A percentile compares a stretch with the other conserved stretches of the same genome.
Conservation (phyloP, 1,284 basidiomycete species). For the Rhodotorula sp. region DNA sequence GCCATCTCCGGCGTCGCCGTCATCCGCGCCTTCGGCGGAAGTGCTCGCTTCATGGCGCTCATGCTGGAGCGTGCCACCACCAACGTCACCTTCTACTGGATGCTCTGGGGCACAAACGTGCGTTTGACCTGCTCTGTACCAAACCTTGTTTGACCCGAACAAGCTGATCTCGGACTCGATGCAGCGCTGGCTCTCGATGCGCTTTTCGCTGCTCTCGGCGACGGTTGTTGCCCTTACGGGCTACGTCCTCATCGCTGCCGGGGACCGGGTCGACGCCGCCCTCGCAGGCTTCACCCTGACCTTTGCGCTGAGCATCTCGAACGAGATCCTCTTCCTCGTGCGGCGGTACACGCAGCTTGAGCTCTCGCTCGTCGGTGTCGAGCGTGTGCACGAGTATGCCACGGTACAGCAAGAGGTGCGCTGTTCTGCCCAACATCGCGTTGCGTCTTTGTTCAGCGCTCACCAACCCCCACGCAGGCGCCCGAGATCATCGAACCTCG, state of each 20-base stretch:
- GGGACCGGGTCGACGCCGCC: conserved; percentile 49
- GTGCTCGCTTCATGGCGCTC: conserved; percentile 48
- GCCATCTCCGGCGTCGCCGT: conserved; percentile 65
- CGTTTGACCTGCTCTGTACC: neutral
- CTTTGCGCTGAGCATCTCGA: conserved; percentile 51
- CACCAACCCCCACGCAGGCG: conserved; percentile 1
- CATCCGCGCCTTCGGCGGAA: conserved; percentile 80
- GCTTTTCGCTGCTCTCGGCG: conserved; percentile 43
- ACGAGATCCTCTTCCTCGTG: conserved; percentile 51
- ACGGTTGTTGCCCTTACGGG: conserved; percentile 43
- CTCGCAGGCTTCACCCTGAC: conserved; percentile 54
- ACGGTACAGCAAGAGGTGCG: conserved; percentile 58
- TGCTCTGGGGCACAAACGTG: conserved; percentile 38
- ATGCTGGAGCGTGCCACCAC: conserved; percentile 37
- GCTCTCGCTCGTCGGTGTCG: conserved; percentile 90
- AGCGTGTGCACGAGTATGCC: conserved; percentile 87
- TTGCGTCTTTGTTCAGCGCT: neutral
- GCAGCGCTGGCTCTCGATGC: conserved; percentile 52
- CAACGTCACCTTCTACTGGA: conserved; percentile 36
- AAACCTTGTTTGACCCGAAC: no score
- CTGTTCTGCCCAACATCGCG: conserved; percentile 2
- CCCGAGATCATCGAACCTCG: conserved; percentile 63
- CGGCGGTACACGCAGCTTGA: conserved; percentile 59
- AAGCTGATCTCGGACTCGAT: conserved; percentile 47
- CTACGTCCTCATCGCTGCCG: conserved; percentile 58